A percentile compares a stretch with the other conserved stretches of the same genome.
Conservation (phyloP, 2,329 filamentous ascomycete species). For the Xylaria sp. region DNA sequence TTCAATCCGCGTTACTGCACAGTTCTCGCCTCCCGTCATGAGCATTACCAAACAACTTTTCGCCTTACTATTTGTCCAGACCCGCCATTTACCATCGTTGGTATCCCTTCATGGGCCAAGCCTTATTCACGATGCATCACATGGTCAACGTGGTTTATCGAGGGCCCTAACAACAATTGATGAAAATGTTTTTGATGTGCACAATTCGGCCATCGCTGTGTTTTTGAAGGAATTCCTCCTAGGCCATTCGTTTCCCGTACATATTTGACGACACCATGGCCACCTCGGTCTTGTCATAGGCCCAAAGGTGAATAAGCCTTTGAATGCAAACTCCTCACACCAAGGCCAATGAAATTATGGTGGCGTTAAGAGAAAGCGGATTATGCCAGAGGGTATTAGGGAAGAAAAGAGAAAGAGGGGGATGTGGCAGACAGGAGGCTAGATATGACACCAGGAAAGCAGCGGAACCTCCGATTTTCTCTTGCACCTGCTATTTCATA, state of each 20-base stretch:
- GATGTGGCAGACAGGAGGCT: conserved; percentile 18
- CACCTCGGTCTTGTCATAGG: conserved; percentile 30
- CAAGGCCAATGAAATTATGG: conserved; percentile 34
- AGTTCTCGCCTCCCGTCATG: conserved; percentile 23
- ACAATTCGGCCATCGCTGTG: conserved; percentile 17
- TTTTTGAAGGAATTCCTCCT: conserved; percentile 20
- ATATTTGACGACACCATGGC: conserved; percentile 42
- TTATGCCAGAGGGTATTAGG: conserved; percentile 24
- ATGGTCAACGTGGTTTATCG: conserved; percentile 18
- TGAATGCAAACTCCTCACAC: conserved; percentile 21
- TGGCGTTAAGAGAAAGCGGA: conserved; percentile 28
- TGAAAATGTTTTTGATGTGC: conserved; percentile 12
- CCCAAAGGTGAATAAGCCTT: conserved; percentile 23
- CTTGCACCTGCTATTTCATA: conserved; percentile 13
- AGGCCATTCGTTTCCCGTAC: conserved; percentile 46
- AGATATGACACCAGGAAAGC: conserved; percentile 18
- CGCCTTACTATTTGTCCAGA: conserved; percentile 19
- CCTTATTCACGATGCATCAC: conserved; percentile 26
- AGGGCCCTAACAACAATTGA: conserved; percentile 12
- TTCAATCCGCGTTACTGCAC: conserved; percentile 41
- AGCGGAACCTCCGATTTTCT: conserved; percentile 16
- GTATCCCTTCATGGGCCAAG: conserved; percentile 22
- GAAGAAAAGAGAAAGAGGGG: conserved; percentile 18
- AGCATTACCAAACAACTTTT: conserved; percentile 21
- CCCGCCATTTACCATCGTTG: conserved; percentile 25